phyloP scores from a whole-genome alignment of 208 protist genomes.

The Trypanosoma melophagium region DNA sequence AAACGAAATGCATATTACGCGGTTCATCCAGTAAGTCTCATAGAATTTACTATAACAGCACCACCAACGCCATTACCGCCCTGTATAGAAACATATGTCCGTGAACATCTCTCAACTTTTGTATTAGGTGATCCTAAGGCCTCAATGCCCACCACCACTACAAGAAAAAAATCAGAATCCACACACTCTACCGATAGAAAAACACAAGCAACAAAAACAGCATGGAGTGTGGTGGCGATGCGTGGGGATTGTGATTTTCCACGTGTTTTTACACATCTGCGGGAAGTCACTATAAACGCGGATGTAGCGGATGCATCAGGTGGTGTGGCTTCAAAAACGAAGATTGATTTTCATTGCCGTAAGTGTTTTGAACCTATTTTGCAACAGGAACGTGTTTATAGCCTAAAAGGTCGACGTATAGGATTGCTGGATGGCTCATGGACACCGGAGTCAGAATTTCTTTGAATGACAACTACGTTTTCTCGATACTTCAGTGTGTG shows the following conservation, averaged over 20 bases:
- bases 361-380: conserved; percentile 80
- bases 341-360: conserved; percentile 73
- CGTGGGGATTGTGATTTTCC: conserved; percentile 86
- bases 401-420: conserved; percentile 57
- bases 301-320: conserved; percentile 15
- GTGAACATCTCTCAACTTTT: conserved; percentile 48
- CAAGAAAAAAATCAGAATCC: neutral
- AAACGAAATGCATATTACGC: conserved; percentile 77
- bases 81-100: conserved; percentile 52
- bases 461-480: conserved; percentile 28
- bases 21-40: conserved; percentile 71
- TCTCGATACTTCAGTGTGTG: too few relatives aligned
- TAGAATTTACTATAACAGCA: conserved; percentile 58
- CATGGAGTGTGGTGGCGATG: conserved; percentile 28
- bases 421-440: conserved; percentile 78
- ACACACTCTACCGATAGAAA: neutral
- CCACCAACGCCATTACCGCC: conserved; percentile 64
- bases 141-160: conserved; percentile 19
- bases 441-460: conserved; percentile 73
- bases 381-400: conserved; percentile 38
- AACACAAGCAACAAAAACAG: conserved; percentile 6
- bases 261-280: conserved; percentile 80
- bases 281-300: conserved; percentile 48
- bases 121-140: conserved; percentile 72
- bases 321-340: conserved; percentile 18